These are phyloP conservation scores for Colletotrichum echinochloae DNA, from an alignment of 2,329 filamentous ascomycete species.

Conservation along the genomic window DNA sequence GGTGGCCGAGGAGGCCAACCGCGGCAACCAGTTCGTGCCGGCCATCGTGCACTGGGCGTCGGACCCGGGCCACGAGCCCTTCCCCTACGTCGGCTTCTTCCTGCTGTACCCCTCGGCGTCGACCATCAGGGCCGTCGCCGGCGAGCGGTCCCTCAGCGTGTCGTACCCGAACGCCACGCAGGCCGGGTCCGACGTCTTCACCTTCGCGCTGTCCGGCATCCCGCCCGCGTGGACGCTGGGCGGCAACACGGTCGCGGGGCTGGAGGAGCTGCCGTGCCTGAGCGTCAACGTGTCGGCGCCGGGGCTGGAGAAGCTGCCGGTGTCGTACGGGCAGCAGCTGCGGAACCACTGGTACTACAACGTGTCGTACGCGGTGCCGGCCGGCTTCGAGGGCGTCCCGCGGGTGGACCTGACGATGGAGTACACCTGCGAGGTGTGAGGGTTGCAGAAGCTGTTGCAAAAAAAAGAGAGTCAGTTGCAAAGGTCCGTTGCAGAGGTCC, in stretches of 20 bases:
- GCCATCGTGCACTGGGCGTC: conserved; percentile 60
- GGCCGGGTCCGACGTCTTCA: conserved; percentile 53
- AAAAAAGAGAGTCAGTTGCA: too few relatives aligned
- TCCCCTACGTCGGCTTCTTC: conserved; percentile 55
- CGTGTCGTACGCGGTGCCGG: conserved; percentile 58
- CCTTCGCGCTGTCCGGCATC: conserved; percentile 53
- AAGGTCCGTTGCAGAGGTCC: too few relatives aligned
- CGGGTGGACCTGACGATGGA: conserved; percentile 50
- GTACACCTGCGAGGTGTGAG: conserved; percentile 44
- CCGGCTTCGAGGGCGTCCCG: conserved; percentile 53
- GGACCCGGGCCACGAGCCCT: conserved; percentile 53
- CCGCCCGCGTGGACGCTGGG: conserved; percentile 54
- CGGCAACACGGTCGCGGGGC: conserved; percentile 47
- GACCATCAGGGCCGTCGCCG: conserved; percentile 54
- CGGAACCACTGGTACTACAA: conserved; percentile 59
- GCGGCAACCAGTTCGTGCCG: conserved; percentile 57
- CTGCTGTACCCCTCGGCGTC: conserved; percentile 57
- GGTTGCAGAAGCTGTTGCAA: too few relatives aligned
- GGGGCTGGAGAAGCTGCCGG: conserved; percentile 52
- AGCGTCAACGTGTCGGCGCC: conserved; percentile 52
- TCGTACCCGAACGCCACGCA: conserved; percentile 56
- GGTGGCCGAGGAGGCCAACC: conserved; percentile 51
- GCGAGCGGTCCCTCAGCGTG: conserved; percentile 48
- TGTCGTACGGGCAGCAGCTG: conserved; percentile 52
- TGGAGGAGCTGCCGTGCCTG: conserved; percentile 55